Evolutionary conservation across 129 eudicot species (phyloP).

Genomic region (Dittrichia graveolens): DNA sequence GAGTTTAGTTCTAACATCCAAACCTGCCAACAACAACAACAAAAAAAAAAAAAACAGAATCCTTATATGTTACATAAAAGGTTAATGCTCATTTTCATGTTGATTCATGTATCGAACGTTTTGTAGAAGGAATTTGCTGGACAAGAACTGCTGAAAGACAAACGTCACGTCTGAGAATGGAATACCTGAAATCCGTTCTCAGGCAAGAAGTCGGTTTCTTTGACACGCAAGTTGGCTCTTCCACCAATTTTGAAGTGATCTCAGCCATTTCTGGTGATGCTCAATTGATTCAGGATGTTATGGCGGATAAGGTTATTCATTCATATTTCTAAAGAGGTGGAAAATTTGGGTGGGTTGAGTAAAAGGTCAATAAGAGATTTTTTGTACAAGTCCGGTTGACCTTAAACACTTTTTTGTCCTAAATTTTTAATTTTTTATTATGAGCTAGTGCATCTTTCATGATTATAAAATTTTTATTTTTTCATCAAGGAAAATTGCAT

Average conservation of each 20-base stretch:
- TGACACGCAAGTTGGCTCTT: slow-evolving; percentile 66
- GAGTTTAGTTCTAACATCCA: slow-evolving; percentile 15
- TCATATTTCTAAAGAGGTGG: neutral
- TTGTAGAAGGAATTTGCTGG: slow-evolving; percentile 84
- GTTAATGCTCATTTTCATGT: neutral
- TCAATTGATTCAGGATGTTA: slow-evolving; percentile 73
- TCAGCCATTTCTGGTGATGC: slow-evolving; percentile 72
- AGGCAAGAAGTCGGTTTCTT: slow-evolving; percentile 81
- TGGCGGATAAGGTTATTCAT: slow-evolving; percentile 64
- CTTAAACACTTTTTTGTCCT: too few relatives aligned
- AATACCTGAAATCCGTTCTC: slow-evolving; percentile 70
- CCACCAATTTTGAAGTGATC: slow-evolving; percentile 66
- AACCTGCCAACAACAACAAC: too few relatives aligned
- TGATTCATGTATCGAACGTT: neutral
- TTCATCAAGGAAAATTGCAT: too few relatives aligned
- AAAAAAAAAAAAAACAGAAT: neutral
- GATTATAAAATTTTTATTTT: too few relatives aligned
- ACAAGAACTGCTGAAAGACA: slow-evolving; percentile 85
- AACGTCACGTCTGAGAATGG: slow-evolving; percentile 65
- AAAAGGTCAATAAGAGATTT: neutral
- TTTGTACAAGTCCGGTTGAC: neutral
- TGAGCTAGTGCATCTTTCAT: too few relatives aligned
- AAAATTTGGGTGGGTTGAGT: neutral
- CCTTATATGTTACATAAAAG: neutral
- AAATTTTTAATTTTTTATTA: too few relatives aligned